Evolutionary conservation across 352 stramenopile species (phyloP), one percentile per base, ranked within the genome.

Genomic region (Pythium vanterpoolii): DNA sequence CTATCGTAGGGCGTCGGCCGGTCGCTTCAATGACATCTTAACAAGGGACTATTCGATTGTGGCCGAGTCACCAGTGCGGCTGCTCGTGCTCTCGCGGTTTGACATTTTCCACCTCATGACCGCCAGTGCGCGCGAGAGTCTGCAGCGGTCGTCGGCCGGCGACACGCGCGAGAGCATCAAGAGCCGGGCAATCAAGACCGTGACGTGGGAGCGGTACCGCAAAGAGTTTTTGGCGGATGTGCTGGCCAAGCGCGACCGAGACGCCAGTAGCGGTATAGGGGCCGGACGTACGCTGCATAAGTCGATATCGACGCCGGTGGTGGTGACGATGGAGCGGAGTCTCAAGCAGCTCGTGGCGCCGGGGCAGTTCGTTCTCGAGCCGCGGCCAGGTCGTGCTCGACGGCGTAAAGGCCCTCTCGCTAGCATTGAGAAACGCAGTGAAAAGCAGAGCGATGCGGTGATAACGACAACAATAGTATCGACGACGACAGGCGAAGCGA

Each of bases 31-130:
- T 47, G 84, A 93, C 54, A 91, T 93, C 44, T 84, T 76, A 28
- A 69, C 86, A 13, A 80, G 84, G 9, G 75, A 89, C 28, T 89
- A 88, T 66, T 87, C 84, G n/a, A 83, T 93, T 26, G 66, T 79
- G 26, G 84, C 84, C 1, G 72, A 89, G 54, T 90, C 79, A 0
- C 84, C 82, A 0, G 83, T 93, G 47, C 89, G 89, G 39, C 62
- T 91, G 34, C 79, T 93, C 14, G 73, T 93, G 21, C 67, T 93
- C n/a, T 93, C 84, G 23, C 74, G 84, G 24, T 93, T 91, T 51
- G 80, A 93, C 39, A 90, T 91, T 10, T 93, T 93, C 52, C 84
- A 93, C 53, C 65, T 93, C 16, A 88, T 90, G 75, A 86, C 81
- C 7, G 50, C 79, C 2, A 75, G 84, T 48, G 82, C 83, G 28